These are phyloP conservation scores for Candida broadrunensis DNA, from an alignment of 805 yeast species.

Conservation along the genomic window DNA sequence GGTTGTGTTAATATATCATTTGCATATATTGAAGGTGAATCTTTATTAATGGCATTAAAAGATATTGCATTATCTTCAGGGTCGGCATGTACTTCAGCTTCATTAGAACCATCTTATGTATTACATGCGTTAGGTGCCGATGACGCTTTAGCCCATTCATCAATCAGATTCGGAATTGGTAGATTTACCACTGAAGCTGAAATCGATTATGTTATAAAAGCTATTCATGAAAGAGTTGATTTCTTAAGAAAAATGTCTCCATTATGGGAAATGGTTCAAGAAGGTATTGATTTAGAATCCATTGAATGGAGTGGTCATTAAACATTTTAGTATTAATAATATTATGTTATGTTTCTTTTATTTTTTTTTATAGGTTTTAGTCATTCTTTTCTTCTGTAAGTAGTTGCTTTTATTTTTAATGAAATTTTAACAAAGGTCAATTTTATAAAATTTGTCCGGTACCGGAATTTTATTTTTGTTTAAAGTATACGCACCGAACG, in stretches of 20 bases:
- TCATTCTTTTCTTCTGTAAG: neutral
- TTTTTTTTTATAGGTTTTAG: no score
- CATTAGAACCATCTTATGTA: slow-evolving; percentile 95
- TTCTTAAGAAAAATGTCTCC: slow-evolving; percentile 92
- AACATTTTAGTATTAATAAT: neutral
- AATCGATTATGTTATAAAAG: slow-evolving; percentile 87
- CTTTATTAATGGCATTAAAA: slow-evolving; percentile 93
- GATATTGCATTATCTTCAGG: slow-evolving; percentile 96
- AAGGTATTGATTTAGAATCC: slow-evolving; percentile 89
- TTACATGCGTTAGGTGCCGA: slow-evolving; percentile 96
- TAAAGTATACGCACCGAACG: no score
- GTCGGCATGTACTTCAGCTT: slow-evolving; percentile 98
- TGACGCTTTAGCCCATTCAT: slow-evolving; percentile 97
- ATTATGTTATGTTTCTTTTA: neutral
- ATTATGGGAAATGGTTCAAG: slow-evolving; percentile 99
- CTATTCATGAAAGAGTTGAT: slow-evolving; percentile 84
- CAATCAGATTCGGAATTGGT: slow-evolving; percentile 95
- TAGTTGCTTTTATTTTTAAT: neutral
- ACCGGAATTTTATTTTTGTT: neutral
- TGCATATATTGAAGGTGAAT: slow-evolving; percentile 98
- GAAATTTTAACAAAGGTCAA: no score
- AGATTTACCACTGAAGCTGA: slow-evolving; percentile 96
- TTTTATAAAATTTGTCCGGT: neutral
- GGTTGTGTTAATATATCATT: slow-evolving; percentile 97
- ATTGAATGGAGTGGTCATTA: slow-evolving; percentile 98